A percentile compares a stretch with the other conserved stretches of the same genome.
These are phyloP conservation scores for Eucalyptus lansdowneana DNA, from an alignment of 345 rosid species.

Conservation along the genomic window DNA sequence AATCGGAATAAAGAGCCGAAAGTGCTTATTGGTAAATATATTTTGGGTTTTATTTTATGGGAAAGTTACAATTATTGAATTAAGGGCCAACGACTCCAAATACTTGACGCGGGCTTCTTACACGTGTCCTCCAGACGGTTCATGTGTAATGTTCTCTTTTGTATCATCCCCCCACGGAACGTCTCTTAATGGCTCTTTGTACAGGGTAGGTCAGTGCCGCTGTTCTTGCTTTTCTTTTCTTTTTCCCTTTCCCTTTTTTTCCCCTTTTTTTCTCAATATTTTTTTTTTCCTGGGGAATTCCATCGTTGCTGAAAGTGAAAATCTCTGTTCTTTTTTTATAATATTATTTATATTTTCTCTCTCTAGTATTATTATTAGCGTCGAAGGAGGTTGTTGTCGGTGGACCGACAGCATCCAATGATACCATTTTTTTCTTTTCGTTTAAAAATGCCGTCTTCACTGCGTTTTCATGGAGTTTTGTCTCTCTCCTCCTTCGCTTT, in stretches of 20 bases:
- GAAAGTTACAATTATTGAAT: not conserved
- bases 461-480: not conserved
- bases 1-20: rapidly evolving
- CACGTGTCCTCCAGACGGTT: not conserved
- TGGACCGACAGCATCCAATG: not conserved
- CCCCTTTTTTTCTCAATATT: not conserved
- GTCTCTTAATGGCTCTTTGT: not conserved
- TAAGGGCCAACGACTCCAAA: not conserved
- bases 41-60: not conserved
- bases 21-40: not conserved
- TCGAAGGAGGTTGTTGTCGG: not conserved
- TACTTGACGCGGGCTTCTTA: not conserved
- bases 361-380: not conserved
- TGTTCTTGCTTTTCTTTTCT: not conserved
- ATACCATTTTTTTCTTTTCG: not conserved
- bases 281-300: not conserved
- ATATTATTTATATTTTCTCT: not conserved
- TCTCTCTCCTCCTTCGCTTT: not conserved
- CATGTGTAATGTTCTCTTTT: not conserved
- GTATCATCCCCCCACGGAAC: not conserved
- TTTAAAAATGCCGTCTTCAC: not conserved
- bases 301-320: not conserved
- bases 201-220: not conserved
- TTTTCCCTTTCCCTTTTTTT: too few relatives aligned
- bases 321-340: not conserved